Conservation (phyloP, 805 yeast species). For the Wickerhamomyces rabaulensis region DNA sequence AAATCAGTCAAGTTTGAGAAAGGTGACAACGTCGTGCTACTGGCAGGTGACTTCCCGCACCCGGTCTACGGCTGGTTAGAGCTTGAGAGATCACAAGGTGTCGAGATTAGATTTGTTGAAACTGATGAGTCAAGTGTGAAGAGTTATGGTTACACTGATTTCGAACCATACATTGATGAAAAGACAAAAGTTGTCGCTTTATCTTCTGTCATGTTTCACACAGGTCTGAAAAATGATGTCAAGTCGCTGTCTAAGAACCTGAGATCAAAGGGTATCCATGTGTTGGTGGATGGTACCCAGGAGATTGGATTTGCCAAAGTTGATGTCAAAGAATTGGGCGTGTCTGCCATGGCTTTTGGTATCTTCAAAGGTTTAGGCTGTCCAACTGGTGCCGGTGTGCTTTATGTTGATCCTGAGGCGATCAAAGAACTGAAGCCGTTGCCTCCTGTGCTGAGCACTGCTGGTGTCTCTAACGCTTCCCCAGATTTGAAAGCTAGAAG, state of each 20-base stretch:
- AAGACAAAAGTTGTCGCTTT: slow-evolving; percentile 1
- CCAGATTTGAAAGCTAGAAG: neutral
- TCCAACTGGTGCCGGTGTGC: neutral
- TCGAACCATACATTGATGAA: neutral
- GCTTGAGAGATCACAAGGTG: neutral
- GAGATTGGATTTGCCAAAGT: neutral
- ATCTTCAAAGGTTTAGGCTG: neutral
- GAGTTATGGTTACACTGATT: neutral
- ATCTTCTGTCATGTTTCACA: slow-evolving; percentile 2
- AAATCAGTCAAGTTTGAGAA: neutral
- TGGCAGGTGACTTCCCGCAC: neutral
- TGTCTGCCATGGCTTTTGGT: neutral
- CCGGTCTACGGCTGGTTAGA: neutral
- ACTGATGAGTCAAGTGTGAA: neutral
- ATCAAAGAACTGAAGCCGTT: neutral
- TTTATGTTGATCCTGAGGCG: neutral
- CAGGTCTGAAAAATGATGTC: slow-evolving; percentile 1
- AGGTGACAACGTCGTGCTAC: neutral
- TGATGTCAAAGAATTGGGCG: neutral
- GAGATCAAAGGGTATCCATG: neutral
- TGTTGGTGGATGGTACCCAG: neutral
- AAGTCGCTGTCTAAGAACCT: neutral
- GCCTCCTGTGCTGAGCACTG: neutral
- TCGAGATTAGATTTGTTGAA: neutral
- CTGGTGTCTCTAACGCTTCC: neutral